Conservation (phyloP, 768 basidiomycete species). For the Macrolepiota dolichaula region DNA sequence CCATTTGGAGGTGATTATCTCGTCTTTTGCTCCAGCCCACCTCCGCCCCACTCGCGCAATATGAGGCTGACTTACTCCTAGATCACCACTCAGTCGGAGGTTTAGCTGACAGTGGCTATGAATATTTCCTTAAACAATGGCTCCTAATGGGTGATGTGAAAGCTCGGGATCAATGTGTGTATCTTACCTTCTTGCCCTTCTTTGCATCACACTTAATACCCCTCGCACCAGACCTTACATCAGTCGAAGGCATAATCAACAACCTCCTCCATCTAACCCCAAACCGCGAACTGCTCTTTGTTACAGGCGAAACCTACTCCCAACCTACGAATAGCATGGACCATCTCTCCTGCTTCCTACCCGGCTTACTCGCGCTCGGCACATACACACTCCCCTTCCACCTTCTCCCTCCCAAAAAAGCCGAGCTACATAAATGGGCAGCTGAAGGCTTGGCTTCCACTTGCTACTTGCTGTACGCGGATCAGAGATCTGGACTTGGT, state of each 20-base stretch:
- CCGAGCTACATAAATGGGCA: constrained; percentile 51
- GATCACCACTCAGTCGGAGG: constrained; percentile 50
- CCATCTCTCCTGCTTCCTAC: constrained; percentile 64
- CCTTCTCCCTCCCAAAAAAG: constrained; percentile 29
- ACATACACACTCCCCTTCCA: constrained; percentile 34
- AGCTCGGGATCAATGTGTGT: constrained; percentile 54
- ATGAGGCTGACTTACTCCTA: constrained; percentile 12
- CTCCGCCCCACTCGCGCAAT: neutral
- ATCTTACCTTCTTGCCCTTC: constrained; percentile 22
- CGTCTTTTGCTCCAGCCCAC: neutral
- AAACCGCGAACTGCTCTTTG: constrained; percentile 52
- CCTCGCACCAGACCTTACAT: constrained; percentile 42
- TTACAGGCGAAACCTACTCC: constrained; percentile 40
- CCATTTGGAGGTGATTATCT: constrained; percentile 27
- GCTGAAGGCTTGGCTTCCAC: constrained; percentile 60
- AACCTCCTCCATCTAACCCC: constrained; percentile 54
- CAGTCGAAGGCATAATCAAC: constrained; percentile 45
- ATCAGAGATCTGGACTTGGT: constrained; percentile 60
- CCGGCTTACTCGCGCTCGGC: constrained; percentile 60
- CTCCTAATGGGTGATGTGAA: constrained; percentile 54
- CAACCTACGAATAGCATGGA: constrained; percentile 45
- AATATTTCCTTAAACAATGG: constrained; percentile 70
- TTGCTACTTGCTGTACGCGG: constrained; percentile 62
- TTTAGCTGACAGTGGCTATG: constrained; percentile 62
- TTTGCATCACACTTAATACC: constrained; percentile 22